Evolutionary conservation across 2,329 filamentous ascomycete genomes (phyloP).

Genomic region (Phialophora verrucosa): DNA sequence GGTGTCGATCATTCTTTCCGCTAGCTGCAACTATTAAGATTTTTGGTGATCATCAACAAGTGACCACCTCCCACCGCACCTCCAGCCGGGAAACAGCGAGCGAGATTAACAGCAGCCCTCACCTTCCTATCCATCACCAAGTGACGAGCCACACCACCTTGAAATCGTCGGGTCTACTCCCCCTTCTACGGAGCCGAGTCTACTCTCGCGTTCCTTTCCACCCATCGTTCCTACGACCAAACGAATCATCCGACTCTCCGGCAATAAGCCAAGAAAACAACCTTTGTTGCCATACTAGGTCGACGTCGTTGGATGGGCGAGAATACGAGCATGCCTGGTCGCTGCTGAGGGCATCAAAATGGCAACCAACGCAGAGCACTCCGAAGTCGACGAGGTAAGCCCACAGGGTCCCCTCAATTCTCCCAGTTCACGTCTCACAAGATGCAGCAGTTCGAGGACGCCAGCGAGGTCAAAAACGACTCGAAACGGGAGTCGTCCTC

Average conservation of each 20-base stretch:
- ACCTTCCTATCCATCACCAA: not conserved
- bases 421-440: slow-evolving; percentile 19
- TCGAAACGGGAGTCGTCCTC: slow-evolving; percentile 23
- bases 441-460: slow-evolving; percentile 84
- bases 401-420: not conserved
- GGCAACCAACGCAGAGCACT: slow-evolving; percentile 47
- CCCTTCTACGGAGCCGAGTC: not conserved
- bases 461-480: slow-evolving; percentile 54
- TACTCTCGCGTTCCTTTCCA: not conserved
- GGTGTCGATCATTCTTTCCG: slow-evolving; percentile 10
- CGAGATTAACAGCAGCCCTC: not conserved
- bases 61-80: not conserved
- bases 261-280: not conserved
- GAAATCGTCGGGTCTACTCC: not conserved
- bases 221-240: not conserved
- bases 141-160: not conserved
- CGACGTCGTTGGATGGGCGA: not conserved
- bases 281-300: not conserved
- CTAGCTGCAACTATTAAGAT: not conserved
- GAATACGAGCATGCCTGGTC: slow-evolving; percentile 9
- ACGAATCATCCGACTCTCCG: not conserved
- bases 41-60: not conserved
- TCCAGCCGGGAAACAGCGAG: not conserved
- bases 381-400: slow-evolving; percentile 51
- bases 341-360: slow-evolving; percentile 28